Percentiles rank a stretch among this genome's conserved stretches.
Conservation (phyloP, 176 grass and related monocot genomes). For the Ensete glaucum region DNA sequence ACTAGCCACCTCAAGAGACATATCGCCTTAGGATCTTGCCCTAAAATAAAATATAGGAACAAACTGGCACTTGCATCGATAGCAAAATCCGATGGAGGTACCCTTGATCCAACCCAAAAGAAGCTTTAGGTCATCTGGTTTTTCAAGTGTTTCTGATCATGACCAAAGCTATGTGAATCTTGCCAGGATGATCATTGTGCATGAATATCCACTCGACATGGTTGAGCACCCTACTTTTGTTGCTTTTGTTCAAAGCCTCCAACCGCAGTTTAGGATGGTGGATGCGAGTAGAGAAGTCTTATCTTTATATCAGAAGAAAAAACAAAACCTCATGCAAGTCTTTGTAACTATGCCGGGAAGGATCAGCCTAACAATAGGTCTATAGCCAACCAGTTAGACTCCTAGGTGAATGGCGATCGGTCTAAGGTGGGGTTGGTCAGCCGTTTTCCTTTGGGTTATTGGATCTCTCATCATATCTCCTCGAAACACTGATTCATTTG, state of each 20-base stretch:
- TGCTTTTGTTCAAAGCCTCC: conserved; percentile 14
- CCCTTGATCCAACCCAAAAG: conserved; percentile 3
- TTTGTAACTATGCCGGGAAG: conserved; percentile 8
- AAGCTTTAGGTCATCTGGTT: neutral
- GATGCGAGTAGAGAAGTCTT: conserved; percentile 4
- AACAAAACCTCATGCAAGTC: conserved; percentile 3
- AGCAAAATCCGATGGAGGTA: conserved; percentile 2
- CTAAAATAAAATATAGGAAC: conserved; percentile 8
- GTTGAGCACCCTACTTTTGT: conserved; percentile 7
- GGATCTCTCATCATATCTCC: too few relatives aligned
- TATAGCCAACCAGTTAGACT: conserved; percentile 9
- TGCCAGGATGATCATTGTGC: conserved; percentile 18
- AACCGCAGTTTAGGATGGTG: neutral
- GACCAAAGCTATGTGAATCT: conserved; percentile 4
- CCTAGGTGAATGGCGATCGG: neutral
- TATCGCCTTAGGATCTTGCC: conserved; percentile 11
- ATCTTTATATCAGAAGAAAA: conserved; percentile 13
- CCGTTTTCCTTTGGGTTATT: too few relatives aligned
- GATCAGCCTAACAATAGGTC: conserved; percentile 6
- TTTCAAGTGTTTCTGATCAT: conserved; percentile 7
- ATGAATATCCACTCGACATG: conserved; percentile 13
- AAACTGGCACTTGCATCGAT: neutral
- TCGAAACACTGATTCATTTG: too few relatives aligned
- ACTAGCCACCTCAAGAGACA: conserved; percentile 16
- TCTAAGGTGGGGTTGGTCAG: too few relatives aligned